Base-by-base conservation (phyloP, 2,329 filamentous ascomycete genomes). In the Penicillium sp. region DNA sequence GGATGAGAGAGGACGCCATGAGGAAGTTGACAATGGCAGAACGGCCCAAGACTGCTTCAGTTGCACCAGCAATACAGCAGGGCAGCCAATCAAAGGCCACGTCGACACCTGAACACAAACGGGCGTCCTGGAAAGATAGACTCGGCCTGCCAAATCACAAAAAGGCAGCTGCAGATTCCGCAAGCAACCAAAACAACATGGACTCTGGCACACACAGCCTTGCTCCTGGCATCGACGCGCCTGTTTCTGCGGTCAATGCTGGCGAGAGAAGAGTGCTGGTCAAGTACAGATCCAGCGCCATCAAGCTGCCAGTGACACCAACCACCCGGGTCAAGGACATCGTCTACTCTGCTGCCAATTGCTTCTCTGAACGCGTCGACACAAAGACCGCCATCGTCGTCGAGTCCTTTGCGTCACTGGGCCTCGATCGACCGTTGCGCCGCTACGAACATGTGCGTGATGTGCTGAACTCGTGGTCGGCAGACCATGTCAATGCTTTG, bases 401-500 rank as follows among this genome's bases (percentile, higher is more conserved):
- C 18, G 93, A 97, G 71, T 84, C 82, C 20, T 97, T 91, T 69
- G 76, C 80, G 20, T 81, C 85, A 46, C 81, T 94, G 1, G 90
- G 90, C 28, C 79, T 97, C 1, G 89, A 95, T 70, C 85, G 93
- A 40, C 88, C 89, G 0, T 75, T 97, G 24, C 87, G 93, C 42
- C 86, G 85, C 40, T 97, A 96, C 68, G 93, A 97, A 74, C 85
- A 84, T 60, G 82, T 97, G 30, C 84, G 90, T 59, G 90, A 96
- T 65, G 83, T 96, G 21, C 83, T 97, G 81, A 95, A 96, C 70
- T 95, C 91, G 0, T 97, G 93, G 93, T 90, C 96, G 59, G 79
- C 81, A 45, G 91, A 96, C 69, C 79, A 81, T 2, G 87, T 91
- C 63, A 94, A 96, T 65, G 79, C 82, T 7, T 78, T 97, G 14